Evolutionary conservation across 768 basidiomycete genomes (phyloP), one percentile per base, ranked within the genome.

Genomic region (Boletus vermiculosoides): DNA sequence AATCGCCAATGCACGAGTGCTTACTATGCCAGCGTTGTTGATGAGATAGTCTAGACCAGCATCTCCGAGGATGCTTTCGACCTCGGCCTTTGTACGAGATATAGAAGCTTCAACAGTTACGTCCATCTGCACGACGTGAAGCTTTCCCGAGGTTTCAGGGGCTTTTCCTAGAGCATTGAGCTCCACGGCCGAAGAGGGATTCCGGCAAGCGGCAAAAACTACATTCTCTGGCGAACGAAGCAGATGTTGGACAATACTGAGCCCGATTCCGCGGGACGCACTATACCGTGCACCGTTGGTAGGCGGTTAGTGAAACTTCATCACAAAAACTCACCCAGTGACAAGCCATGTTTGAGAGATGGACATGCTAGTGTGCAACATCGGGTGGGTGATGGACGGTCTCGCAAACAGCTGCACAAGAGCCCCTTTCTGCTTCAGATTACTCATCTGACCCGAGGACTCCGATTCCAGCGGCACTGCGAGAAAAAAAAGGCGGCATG

Each of bases 71-170:
- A 59, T 59, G 23, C 50, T 40, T 51, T 62, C 39, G 61, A 62
- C 66, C n/a, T 71, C 67, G 8, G 56, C 39, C 37, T 25, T 53
- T 16, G 54, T 8, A 9, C 23, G 39, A 39, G 58, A 50, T 53
- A 77, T 73, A 41, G 71, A 71, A 12, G 52, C 52, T 41, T 66
- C 54, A 56, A 71, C 67, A 3, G 57, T 58, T 11, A 73, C 64
- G 53, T 78, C 76, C 48, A 77, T 67, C 23, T 60, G 54, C 5
- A 73, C 55, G 57, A 76, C 49, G 44, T 75, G 67, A 5, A 76
- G 59, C 30, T 40, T 56, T 12, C 56, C 54, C 28, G 13, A 12
- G 10, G 40, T 42, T n/a, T 57, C 46, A 18, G 52, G 16, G 31
- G 28, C 22, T 2, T 48, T 33, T 10, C 39, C 31, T 1, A 62